Evolutionary conservation across 139 green algal genomes (phyloP).

Genomic region (Chlamydomonas sp.): DNA sequence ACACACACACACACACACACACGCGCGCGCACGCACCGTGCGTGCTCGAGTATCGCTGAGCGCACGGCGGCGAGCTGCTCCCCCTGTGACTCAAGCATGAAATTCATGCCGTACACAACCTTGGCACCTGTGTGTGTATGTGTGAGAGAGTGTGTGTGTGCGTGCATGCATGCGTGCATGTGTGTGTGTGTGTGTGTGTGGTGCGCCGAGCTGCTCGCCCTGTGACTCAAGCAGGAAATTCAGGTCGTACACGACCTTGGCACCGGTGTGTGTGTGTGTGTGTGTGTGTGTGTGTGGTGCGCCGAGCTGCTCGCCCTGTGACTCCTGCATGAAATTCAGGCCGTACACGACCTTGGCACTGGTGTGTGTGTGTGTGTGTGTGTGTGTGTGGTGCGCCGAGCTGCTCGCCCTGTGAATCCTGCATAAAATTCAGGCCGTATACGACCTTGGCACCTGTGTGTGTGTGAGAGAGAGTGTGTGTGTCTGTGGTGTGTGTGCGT

Average conservation of each 20-base stretch:
- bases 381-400: conserved; percentile 32
- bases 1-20: background rate
- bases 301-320: too few species aligned
- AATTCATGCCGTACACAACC: conserved; percentile 84
- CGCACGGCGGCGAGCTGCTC: conserved; percentile 51
- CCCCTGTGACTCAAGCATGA: conserved; percentile 37
- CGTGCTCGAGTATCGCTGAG: conserved; percentile 52
- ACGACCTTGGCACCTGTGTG: conserved; percentile 50
- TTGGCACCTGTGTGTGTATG: conserved; percentile 20
- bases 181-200: conserved; percentile 44
- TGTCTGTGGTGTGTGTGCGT: too few species aligned
- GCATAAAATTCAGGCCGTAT: conserved; percentile 75
- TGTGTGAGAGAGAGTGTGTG: too few species aligned
- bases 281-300: conserved; percentile 1
- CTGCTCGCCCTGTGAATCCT: conserved; percentile 46
- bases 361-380: conserved; percentile 51
- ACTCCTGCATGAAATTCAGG: too few species aligned
- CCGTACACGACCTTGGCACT: too few species aligned
- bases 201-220: conserved; percentile 41
- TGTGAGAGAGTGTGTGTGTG: conserved; percentile 1
- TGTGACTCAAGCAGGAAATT: conserved; percentile 57
- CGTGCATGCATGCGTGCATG: conserved; percentile 33
- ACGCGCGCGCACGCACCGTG: conserved; percentile 9
- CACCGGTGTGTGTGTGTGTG: background rate
- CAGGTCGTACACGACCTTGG: conserved; percentile 78